Evolutionary conservation across 441 rosid genomes (phyloP), one percentile per base, ranked within the genome.

Genomic region (Melastoma candidum): DNA sequence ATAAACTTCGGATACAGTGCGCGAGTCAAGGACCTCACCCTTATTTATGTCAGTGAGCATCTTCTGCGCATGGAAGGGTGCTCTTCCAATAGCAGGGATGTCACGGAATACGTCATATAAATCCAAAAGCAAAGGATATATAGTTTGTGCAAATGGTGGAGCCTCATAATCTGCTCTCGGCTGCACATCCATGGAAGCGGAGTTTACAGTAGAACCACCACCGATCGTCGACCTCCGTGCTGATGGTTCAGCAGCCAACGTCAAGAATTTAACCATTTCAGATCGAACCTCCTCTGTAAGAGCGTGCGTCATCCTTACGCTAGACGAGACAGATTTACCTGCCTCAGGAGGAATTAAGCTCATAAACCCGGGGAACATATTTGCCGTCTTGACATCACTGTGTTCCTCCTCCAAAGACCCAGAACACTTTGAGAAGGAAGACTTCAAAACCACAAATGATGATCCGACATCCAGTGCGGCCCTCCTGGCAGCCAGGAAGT

Each of bases 401-500:
- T 66, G 63, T 12, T 68, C 39, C 7, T 56, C 48, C 52, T 70
- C 76, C 26, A 22, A 41, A 29, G 57, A 57, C 5, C 36, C 7
- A 46, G 74, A 54, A 14, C 53, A 60, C 49, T 64, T 68, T 46
- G 77, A 72, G 60, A 68, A 63, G 0, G 93, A 79, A 10, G 95
- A 77, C 61, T 87, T 93, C 3, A 90, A 77, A 53, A 76, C 58
- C 69, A 81, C 45, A 68, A 87, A 87, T 1, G 80, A 61, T 0
- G 93, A 90, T 61, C 90, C 93, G 62, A 83, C 85, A 77, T 90
- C 93, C 50, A 39, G 58, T 5, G 95, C 90, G 2, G 72, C 87
- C 47, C 56, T 69, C 73, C 74, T 83, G 46, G 98, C 93, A 63
- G 84, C 80, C 67, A 80, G 68, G 47, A 87, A 29, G 73, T 87